Evolutionary conservation across 768 basidiomycete genomes (phyloP), one percentile per base, ranked within the genome.

Genomic region (Boletellus ananas): DNA sequence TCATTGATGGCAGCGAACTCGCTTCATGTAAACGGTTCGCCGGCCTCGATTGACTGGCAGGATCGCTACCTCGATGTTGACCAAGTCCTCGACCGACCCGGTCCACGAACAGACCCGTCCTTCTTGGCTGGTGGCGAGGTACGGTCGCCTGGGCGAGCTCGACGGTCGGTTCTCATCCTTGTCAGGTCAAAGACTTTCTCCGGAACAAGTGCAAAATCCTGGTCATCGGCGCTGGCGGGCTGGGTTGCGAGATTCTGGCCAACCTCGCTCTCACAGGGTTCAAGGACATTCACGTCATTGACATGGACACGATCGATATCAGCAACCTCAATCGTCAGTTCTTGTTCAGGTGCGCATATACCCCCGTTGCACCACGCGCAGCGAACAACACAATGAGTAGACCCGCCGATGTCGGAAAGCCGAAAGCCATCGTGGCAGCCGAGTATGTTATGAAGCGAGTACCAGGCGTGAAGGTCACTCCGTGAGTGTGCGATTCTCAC

Each of bases 281-380:
- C 83, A 90, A 88, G 70, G 90, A 98, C 63, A 96, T 98, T 58
- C 93, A 97, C 75, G 94, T 99, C 53, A 98, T 99, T 65, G 96
- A 99, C 76, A 98, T 99, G 94, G 95, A 99, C 76, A 97, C 95
- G 14, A 99, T 98, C 67, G 95, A 99, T 72, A 90, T 99, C 64
- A 97, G 94, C 64, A 99, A 99, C 70, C 78, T 99, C 57, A 99
- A 99, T 69, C 81, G 96, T 43, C 96, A 99, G 71, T 99, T 99
- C 68, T 75, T 99, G 20, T 99, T 99, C 75, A 81, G 96, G 95
- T 92, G 57, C 44, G 72, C 11, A 1, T 47, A 23, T 43, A 39
- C 48, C 25, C 23, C 16, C 23, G 2, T 31, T 39, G 38, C 14
- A 3, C 34, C 25, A 45, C 33, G 37, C 14, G 46, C 4, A 65